Percentiles rank a stretch among this genome's conserved stretches.
Evolutionary conservation across 306 rosid genomes (phyloP).

Genomic region (Vigna unguiculata): DNA sequence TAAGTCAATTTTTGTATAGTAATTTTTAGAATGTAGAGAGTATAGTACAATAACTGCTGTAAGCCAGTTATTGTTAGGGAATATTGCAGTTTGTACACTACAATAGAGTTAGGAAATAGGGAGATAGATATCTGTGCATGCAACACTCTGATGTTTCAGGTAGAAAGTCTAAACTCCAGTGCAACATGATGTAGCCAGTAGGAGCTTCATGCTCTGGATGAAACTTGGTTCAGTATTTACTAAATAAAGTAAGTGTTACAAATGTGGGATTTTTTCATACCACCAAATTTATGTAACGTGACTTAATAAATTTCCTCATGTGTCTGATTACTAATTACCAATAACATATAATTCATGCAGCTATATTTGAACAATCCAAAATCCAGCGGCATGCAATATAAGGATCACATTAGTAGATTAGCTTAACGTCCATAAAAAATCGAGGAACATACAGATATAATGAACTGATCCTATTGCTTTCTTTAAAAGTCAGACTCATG

Average conservation of each 20-base stretch:
- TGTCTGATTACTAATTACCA: background rate
- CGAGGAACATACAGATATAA: conserved; percentile 29
- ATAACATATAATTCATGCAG: conserved; percentile 6
- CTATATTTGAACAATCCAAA: conserved; percentile 24
- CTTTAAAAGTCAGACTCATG: background rate
- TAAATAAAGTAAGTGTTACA: background rate
- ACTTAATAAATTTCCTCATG: conserved; percentile 7
- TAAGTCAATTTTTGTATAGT: too few species aligned
- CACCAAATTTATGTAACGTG: conserved; percentile 21
- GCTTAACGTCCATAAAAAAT: conserved; percentile 22
- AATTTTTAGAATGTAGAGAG: too few species aligned
- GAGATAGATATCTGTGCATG: background rate
- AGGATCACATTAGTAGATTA: conserved; percentile 22
- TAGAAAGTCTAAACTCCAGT: background rate
- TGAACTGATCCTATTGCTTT: background rate
- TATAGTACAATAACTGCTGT: background rate
- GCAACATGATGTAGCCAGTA: background rate
- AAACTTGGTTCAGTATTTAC: background rate
- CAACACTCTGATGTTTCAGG: background rate
- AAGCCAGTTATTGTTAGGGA: background rate
- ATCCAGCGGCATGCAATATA: conserved; percentile 26
- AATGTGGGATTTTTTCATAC: conserved; percentile 7
- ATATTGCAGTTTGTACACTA: background rate
- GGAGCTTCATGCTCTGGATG: conserved; percentile 15
- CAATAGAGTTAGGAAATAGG: background rate